Percentiles rank a stretch among this genome's conserved stretches.
phyloP scores from a whole-genome alignment of 2,329 filamentous ascomycete genomes.

The Elsinoe fawcettii region DNA sequence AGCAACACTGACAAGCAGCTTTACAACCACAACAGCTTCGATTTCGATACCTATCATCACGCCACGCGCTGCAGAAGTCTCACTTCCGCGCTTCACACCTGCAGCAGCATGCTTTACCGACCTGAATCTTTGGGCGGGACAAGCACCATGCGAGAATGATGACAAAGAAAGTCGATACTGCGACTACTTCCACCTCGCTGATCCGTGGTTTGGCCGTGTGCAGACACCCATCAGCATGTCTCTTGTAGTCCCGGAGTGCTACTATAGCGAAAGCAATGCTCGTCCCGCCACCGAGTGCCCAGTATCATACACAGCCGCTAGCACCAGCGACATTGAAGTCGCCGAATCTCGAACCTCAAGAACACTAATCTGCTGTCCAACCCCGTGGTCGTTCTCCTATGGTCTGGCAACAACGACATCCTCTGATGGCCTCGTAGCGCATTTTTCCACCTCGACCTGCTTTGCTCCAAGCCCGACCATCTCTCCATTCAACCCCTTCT shows the following conservation, averaged over 20 bases:
- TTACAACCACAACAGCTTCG: too few relatives aligned
- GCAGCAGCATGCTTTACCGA: too few relatives aligned
- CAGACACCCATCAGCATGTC: not conserved
- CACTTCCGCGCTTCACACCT: too few relatives aligned
- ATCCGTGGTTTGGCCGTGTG: not conserved
- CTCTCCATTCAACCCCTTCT: not conserved
- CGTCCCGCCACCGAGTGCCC: not conserved
- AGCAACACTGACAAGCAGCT: too few relatives aligned
- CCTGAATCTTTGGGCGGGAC: too few relatives aligned
- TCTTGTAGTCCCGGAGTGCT: not conserved
- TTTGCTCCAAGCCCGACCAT: not conserved
- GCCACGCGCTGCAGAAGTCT: too few relatives aligned
- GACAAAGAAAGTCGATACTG: too few relatives aligned
- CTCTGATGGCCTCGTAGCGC: not conserved
- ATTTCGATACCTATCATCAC: too few relatives aligned
- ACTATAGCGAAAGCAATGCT: not conserved
- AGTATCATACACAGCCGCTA: not conserved
- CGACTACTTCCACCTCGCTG: not conserved
- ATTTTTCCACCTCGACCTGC: not conserved
- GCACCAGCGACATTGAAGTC: not conserved
- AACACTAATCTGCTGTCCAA: not conserved
- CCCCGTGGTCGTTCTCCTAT: not conserved
- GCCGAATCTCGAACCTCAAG: not conserved
- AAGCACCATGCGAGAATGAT: too few relatives aligned
- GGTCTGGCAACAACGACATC: not conserved